These are phyloP conservation scores for Lactarius hengduanensis DNA, from an alignment of 768 basidiomycete species.

Conservation along the genomic window DNA sequence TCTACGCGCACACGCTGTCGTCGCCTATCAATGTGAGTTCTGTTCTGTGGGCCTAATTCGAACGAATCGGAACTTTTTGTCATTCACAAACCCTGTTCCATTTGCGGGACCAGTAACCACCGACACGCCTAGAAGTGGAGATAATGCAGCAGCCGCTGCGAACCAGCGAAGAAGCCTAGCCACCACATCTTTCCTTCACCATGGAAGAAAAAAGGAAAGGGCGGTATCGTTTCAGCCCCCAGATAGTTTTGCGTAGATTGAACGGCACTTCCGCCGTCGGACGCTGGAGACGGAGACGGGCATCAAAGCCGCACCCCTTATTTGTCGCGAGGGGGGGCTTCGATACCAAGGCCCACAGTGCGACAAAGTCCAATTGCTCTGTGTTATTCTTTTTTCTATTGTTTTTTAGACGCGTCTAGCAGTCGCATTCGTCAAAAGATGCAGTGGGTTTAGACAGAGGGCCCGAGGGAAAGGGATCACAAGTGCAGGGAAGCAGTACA, in stretches of 20 bases:
- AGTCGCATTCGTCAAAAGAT: background rate
- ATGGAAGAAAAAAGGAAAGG: background rate
- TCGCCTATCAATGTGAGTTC: background rate
- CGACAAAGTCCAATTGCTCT: background rate
- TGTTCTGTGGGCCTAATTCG: background rate
- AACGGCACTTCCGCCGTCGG: background rate
- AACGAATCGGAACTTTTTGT: background rate
- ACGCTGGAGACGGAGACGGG: background rate
- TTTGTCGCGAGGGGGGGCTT: background rate
- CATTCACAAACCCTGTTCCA: slow-evolving; percentile 15
- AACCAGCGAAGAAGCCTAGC: background rate
- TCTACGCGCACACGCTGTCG: background rate
- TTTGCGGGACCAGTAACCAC: slow-evolving; percentile 9
- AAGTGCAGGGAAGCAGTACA: background rate
- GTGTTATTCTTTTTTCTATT: background rate
- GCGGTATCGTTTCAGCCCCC: background rate
- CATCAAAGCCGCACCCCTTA: slow-evolving; percentile 19
- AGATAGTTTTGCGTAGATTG: slow-evolving; percentile 12
- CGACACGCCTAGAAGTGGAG: slow-evolving; percentile 16
- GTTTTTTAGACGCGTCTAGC: background rate
- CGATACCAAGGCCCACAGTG: background rate
- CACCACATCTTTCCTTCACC: background rate
- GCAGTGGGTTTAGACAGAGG: background rate
- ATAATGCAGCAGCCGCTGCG: background rate
- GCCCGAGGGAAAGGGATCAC: background rate